phyloP scores from a whole-genome alignment of 2,329 filamentous ascomycete species.

The Trichoderma sp. region DNA sequence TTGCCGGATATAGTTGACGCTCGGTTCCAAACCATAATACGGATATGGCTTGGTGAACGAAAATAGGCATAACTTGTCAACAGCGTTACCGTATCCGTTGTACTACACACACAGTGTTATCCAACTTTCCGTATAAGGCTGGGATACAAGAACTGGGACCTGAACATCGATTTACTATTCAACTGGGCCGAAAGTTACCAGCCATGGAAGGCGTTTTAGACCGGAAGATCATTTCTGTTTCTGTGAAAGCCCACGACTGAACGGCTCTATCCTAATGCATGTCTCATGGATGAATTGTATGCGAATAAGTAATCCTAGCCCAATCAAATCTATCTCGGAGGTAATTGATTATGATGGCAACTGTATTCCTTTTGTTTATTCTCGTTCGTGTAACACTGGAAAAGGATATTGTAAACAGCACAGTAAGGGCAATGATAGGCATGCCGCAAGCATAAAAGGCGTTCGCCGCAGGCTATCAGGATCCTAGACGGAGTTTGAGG shows the following conservation, averaged over 20 bases:
- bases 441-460: not conserved
- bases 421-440: too few species aligned
- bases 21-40: not conserved
- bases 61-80: not conserved
- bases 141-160: not conserved
- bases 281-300: too few species aligned
- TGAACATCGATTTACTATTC: not conserved
- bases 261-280: too few species aligned
- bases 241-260: not conserved
- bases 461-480: not conserved
- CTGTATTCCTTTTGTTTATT: too few species aligned
- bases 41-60: not conserved
- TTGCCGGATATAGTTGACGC: not conserved
- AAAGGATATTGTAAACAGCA: too few species aligned
- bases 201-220: not conserved
- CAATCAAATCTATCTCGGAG: too few species aligned
- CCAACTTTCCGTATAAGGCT: not conserved
- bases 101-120: not conserved
- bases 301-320: too few species aligned
- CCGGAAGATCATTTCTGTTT: not conserved
- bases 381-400: too few species aligned
- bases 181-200: not conserved
- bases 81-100: not conserved
- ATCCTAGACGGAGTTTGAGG: not conserved
- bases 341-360: too few species aligned